phyloP scores from a whole-genome alignment of 1,139 yeast species.

The Wickerhamomyces sp. region DNA sequence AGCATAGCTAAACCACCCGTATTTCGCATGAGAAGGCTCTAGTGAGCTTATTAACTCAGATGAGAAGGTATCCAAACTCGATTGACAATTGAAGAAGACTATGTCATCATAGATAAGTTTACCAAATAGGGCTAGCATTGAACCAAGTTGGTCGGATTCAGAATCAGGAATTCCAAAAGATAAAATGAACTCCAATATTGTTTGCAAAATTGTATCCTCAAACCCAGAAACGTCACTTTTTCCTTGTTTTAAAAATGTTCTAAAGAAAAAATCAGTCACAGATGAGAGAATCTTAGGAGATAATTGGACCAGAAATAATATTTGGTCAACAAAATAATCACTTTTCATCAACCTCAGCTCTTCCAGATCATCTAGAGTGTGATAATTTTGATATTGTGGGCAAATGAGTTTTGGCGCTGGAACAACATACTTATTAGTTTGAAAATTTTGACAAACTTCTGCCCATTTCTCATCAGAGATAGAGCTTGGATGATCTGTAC shows the following conservation, averaged over 20 bases:
- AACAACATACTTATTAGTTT: slow-evolving; percentile 21
- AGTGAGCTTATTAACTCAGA: slow-evolving; percentile 36
- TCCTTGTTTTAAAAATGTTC: slow-evolving; percentile 29
- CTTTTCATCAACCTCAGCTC: slow-evolving; percentile 32
- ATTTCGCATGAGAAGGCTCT: slow-evolving; percentile 33
- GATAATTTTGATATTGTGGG: slow-evolving; percentile 31
- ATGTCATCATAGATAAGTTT: slow-evolving; percentile 37
- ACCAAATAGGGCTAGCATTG: slow-evolving; percentile 45
- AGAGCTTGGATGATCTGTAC: slow-evolving; percentile 12
- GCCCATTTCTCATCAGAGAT: slow-evolving; percentile 28
- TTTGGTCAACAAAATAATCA: slow-evolving; percentile 37
- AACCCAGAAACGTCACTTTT: slow-evolving; percentile 29
- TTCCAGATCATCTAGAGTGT: slow-evolving; percentile 39
- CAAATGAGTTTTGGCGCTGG: slow-evolving; percentile 26
- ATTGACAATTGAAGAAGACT: slow-evolving; percentile 25
- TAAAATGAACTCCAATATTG: slow-evolving; percentile 33
- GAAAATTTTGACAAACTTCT: slow-evolving; percentile 12
- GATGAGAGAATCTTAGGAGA: slow-evolving; percentile 48
- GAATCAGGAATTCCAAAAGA: slow-evolving; percentile 30
- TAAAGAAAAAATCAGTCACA: slow-evolving; percentile 45
- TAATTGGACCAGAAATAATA: slow-evolving; percentile 44
- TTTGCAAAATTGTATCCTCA: slow-evolving; percentile 29
- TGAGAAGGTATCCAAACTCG: slow-evolving; percentile 31
- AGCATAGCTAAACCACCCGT: slow-evolving; percentile 48
- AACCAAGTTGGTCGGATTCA: slow-evolving; percentile 34